A percentile compares a stretch with the other conserved stretches of the same genome.
Evolutionary conservation across 768 basidiomycete species (phyloP).

Genomic region (Lactarius sp.): DNA sequence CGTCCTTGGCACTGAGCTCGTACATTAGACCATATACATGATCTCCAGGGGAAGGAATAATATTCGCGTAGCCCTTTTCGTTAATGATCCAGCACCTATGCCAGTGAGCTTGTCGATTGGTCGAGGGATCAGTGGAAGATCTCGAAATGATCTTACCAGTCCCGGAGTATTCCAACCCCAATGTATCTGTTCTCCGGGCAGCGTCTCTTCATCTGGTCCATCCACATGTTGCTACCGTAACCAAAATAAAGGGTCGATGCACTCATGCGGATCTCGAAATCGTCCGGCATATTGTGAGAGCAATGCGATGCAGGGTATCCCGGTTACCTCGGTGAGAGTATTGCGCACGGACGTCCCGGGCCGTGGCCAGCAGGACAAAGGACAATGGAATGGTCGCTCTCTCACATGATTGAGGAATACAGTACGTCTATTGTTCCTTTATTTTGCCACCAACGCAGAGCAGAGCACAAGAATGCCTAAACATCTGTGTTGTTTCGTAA

Average conservation of each 20-base stretch:
- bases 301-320: neutral
- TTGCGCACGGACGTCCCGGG: neutral
- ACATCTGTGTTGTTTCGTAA: no score
- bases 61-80: slow-evolving; percentile 7
- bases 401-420: neutral
- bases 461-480: no score
- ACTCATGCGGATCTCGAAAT: neutral
- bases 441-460: neutral
- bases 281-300: neutral
- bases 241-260: slow-evolving; percentile 11
- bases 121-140: neutral
- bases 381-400: neutral
- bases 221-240: slow-evolving; percentile 22
- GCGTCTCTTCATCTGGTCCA: slow-evolving; percentile 22
- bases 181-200: slow-evolving; percentile 18
- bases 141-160: slow-evolving; percentile 14
- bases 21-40: slow-evolving; percentile 16
- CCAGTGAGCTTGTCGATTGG: neutral
- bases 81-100: slow-evolving; percentile 25
- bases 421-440: neutral
- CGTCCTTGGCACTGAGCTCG: slow-evolving; percentile 12
- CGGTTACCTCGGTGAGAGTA: no score
- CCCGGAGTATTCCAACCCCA: neutral
- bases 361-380: neutral
- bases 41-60: slow-evolving; percentile 13